Evolutionary conservation across 164 flowering plant genomes (phyloP).

Genomic region (Sedum album): DNA sequence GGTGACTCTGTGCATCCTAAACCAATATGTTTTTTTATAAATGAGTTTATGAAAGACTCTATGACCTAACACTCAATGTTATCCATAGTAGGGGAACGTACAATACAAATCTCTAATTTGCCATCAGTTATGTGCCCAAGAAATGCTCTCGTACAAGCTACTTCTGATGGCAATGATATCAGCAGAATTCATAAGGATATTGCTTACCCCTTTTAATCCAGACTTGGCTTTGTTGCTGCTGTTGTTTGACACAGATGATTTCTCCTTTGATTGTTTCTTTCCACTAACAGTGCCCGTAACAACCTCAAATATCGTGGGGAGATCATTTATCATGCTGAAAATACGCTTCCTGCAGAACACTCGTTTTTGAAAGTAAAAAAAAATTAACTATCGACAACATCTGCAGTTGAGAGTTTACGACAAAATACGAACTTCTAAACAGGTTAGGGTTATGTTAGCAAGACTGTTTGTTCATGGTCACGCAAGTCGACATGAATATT

Average conservation of each 20-base stretch:
- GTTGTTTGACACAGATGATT: constrained; percentile 34
- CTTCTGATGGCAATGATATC: neutral
- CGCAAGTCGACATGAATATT: neutral
- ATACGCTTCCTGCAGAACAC: constrained; percentile 44
- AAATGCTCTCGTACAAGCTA: neutral
- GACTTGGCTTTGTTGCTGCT: constrained; percentile 47
- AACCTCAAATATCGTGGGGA: constrained; percentile 55
- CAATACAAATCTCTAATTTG: neutral
- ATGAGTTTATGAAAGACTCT: too few species aligned
- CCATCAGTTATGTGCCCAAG: neutral
- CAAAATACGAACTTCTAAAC: neutral
- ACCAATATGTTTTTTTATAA: too few species aligned
- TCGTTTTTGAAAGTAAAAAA: neutral
- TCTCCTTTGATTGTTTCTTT: constrained; percentile 44
- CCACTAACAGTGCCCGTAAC: constrained; percentile 35
- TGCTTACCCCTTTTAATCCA: constrained; percentile 33
- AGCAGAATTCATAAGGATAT: neutral
- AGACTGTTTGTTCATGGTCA: neutral
- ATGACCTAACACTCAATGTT: neutral
- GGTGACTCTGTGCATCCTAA: too few species aligned
- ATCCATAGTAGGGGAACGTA: neutral
- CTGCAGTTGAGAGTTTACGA: neutral
- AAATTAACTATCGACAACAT: neutral
- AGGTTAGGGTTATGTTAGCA: neutral
- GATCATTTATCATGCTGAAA: constrained; percentile 55